These are phyloP conservation scores for Pestalotiopsis sp. DNA, from an alignment of 2,329 filamentous ascomycete genomes.

Conservation along the genomic window DNA sequence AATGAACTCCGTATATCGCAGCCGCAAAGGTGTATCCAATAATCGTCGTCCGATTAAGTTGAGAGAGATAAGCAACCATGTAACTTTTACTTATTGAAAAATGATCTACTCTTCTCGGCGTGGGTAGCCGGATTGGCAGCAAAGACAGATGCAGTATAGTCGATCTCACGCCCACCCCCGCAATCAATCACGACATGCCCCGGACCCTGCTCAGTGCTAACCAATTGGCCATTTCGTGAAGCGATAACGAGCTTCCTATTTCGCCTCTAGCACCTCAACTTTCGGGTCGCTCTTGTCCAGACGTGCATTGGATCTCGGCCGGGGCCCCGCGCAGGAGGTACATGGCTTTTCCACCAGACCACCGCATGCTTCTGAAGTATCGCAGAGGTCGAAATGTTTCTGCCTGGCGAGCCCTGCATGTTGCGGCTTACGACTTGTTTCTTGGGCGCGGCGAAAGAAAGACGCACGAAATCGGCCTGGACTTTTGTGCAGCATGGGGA, in stretches of 20 bases:
- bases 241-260: constrained; percentile 6
- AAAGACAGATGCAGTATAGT: constrained; percentile 10
- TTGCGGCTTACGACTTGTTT: neutral
- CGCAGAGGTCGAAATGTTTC: neutral
- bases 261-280: constrained; percentile 4
- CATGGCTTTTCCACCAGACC: neutral
- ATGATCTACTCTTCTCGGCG: too few species aligned
- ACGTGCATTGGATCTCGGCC: neutral
- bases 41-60: neutral
- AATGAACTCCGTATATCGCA: neutral
- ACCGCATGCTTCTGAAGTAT: neutral
- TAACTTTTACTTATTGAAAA: neutral
- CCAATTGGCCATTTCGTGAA: neutral
- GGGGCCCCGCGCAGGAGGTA: constrained; percentile 1
- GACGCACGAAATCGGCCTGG: neutral
- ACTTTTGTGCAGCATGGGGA: neutral
- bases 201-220: neutral
- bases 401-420: neutral
- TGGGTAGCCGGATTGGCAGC: neutral
- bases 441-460: neutral
- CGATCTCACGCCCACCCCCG: neutral
- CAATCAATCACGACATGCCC: constrained; percentile 8
- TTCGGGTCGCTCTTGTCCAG: neutral
- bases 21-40: neutral
- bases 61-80: neutral